phyloP scores from a whole-genome alignment of 2,329 filamentous ascomycete species.

The Penicillium sclerotiorum region DNA sequence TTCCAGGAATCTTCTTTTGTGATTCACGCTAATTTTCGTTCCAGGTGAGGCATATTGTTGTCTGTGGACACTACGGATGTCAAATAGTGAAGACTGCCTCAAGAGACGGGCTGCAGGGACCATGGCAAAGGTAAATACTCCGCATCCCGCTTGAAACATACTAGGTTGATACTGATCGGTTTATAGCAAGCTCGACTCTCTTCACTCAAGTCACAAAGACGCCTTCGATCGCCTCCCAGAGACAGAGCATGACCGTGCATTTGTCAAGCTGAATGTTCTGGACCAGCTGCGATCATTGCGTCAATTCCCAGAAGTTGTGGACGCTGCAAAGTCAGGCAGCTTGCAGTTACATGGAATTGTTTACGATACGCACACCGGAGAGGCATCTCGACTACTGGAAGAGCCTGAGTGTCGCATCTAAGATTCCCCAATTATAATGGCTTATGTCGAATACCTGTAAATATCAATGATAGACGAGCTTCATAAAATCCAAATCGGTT shows the following conservation, averaged over 20 bases:
- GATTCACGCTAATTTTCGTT: no score
- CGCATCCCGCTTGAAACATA: not conserved
- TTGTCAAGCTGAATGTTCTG: slow-evolving; percentile 25
- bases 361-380: slow-evolving; percentile 15
- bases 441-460: no score
- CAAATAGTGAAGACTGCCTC: slow-evolving; percentile 16
- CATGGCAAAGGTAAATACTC: slow-evolving; percentile 19
- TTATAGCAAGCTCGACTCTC: slow-evolving; percentile 17
- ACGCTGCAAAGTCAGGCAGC: slow-evolving; percentile 9
- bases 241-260: slow-evolving; percentile 14
- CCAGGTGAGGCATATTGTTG: slow-evolving; percentile 23
- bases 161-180: not conserved
- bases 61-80: slow-evolving; percentile 27
- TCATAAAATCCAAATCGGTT: no score
- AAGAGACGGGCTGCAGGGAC: slow-evolving; percentile 16
- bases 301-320: slow-evolving; percentile 14
- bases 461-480: not conserved
- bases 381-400: slow-evolving; percentile 9
- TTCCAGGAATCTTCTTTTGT: not conserved
- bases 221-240: slow-evolving; percentile 13
- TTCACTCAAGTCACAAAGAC: slow-evolving; percentile 12
- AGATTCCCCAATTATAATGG: no score
- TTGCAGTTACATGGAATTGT: slow-evolving; percentile 21
- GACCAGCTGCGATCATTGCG: slow-evolving; percentile 21
- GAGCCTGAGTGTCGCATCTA: not conserved